Evolutionary conservation across 257 asterid genomes (phyloP).

Genomic region (Petunia axillaris): DNA sequence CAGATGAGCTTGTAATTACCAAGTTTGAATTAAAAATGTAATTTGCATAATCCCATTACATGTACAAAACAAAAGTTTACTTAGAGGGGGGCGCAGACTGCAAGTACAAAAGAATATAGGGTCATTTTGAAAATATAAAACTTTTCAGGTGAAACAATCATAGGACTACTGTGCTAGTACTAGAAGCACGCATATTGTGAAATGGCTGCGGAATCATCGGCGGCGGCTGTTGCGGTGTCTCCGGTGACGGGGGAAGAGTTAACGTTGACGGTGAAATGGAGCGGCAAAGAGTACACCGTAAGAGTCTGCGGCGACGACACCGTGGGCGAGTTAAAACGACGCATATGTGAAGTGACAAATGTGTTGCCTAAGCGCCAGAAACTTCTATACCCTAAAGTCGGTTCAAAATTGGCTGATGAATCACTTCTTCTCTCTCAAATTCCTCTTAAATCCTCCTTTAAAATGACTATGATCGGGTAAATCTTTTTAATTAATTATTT

Average conservation of each 20-base stretch:
- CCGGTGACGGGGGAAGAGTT: slow-evolving; percentile 80
- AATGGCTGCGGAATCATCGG: slow-evolving; percentile 47
- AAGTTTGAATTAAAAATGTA: background rate
- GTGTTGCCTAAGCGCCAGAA: slow-evolving; percentile 94
- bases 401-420: slow-evolving; percentile 83
- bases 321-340: slow-evolving; percentile 85
- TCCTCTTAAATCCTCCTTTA: slow-evolving; percentile 77
- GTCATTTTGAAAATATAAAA: background rate
- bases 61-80: background rate
- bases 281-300: slow-evolving; percentile 89
- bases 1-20: no score
- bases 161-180: background rate
- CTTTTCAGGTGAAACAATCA: background rate
- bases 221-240: slow-evolving; percentile 51
- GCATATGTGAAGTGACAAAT: slow-evolving; percentile 77
- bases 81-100: background rate
- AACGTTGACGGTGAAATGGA: slow-evolving; percentile 90
- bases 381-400: slow-evolving; percentile 91
- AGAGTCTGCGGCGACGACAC: slow-evolving; percentile 93
- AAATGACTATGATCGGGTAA: slow-evolving; percentile 96
- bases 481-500: no score
- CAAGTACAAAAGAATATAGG: background rate
- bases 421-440: slow-evolving; percentile 71
- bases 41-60: background rate
- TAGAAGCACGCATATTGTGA: no score